phyloP scores from a whole-genome alignment of 768 basidiomycete species.

The Lentinula sp. region DNA sequence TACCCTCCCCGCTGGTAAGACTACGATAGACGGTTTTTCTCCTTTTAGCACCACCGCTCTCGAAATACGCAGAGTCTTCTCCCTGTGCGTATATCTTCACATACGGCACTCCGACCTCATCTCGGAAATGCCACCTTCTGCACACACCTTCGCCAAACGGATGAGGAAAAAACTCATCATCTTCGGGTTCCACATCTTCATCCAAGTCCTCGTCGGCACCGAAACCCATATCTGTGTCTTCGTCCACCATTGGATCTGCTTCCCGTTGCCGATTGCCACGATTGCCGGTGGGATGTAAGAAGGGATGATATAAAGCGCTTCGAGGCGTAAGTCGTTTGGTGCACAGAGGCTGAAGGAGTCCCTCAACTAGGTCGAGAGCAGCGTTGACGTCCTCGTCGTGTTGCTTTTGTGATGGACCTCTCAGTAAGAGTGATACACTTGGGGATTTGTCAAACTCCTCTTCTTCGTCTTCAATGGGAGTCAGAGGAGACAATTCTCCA shows the following conservation, averaged over 20 bases:
- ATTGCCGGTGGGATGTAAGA: slow-evolving; percentile 36
- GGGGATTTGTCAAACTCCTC: slow-evolving; percentile 2
- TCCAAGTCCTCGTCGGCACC: slow-evolving; percentile 6
- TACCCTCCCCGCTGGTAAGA: slow-evolving; percentile 39
- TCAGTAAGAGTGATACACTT: not conserved
- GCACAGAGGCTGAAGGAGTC: slow-evolving; percentile 71
- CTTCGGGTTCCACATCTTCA: slow-evolving; percentile 26
- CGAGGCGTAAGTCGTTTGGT: slow-evolving; percentile 73
- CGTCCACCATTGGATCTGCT: not conserved
- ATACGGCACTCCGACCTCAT: slow-evolving; percentile 49
- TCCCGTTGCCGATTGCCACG: not conserved
- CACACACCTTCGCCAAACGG: slow-evolving; percentile 66
- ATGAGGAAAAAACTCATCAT: slow-evolving; percentile 68
- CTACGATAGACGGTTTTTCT: slow-evolving; percentile 18
- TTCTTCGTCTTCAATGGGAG: slow-evolving; percentile 13
- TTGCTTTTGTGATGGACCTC: slow-evolving; percentile 22
- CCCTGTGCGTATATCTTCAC: slow-evolving; percentile 34
- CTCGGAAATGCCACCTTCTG: slow-evolving; percentile 50
- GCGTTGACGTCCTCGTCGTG: slow-evolving; percentile 52
- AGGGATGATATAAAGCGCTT: slow-evolving; percentile 72
- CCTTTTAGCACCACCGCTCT: slow-evolving; percentile 10
- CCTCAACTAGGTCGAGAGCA: slow-evolving; percentile 72
- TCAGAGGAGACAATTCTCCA: slow-evolving; percentile 14
- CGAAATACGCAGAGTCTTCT: slow-evolving; percentile 17
- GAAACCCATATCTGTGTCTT: not conserved